Conservation (phyloP, 2,329 filamentous ascomycete species). For the Rachicladosporium sp. region DNA sequence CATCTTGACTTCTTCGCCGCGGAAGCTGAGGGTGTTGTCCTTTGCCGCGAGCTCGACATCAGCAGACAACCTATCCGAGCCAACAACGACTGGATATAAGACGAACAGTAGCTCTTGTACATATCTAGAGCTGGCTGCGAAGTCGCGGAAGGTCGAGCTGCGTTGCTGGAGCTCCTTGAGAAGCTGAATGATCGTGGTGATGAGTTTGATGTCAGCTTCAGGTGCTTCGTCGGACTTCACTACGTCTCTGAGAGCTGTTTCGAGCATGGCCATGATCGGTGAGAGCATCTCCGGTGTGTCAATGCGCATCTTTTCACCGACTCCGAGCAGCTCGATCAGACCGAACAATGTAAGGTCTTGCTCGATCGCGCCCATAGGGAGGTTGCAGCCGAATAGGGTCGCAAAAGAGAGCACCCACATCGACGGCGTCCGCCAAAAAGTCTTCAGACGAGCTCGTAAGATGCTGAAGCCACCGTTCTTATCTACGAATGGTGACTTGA, state of each 20-base stretch:
- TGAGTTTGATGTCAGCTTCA: slow-evolving; percentile 45
- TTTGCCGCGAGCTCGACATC: slow-evolving; percentile 79
- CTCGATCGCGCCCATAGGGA: slow-evolving; percentile 56
- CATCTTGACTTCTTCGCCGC: slow-evolving; percentile 74
- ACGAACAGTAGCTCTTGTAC: slow-evolving; percentile 65
- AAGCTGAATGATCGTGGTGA: slow-evolving; percentile 69
- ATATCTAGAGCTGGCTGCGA: slow-evolving; percentile 68
- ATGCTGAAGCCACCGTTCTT: slow-evolving; percentile 83
- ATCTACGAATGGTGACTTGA: slow-evolving; percentile 72
- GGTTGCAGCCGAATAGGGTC: slow-evolving; percentile 74
- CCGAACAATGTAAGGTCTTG: slow-evolving; percentile 63
- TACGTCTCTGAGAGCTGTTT: slow-evolving; percentile 65
- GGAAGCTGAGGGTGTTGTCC: slow-evolving; percentile 69
- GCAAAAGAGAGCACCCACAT: slow-evolving; percentile 84
- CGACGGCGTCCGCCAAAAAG: slow-evolving; percentile 77
- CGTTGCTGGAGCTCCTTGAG: slow-evolving; percentile 65
- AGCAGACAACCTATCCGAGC: slow-evolving; percentile 68
- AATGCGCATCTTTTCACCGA: slow-evolving; percentile 48
- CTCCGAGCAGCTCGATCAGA: slow-evolving; percentile 58
- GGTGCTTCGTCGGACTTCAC: slow-evolving; percentile 42
- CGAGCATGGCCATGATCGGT: slow-evolving; percentile 76
- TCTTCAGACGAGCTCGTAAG: slow-evolving; percentile 66
- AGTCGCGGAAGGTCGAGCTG: slow-evolving; percentile 70
- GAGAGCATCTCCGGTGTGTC: slow-evolving; percentile 65
- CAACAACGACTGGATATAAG: slow-evolving; percentile 79